phyloP scores from a whole-genome alignment of 345 rosid species.

The Anastatica hierochuntica region DNA sequence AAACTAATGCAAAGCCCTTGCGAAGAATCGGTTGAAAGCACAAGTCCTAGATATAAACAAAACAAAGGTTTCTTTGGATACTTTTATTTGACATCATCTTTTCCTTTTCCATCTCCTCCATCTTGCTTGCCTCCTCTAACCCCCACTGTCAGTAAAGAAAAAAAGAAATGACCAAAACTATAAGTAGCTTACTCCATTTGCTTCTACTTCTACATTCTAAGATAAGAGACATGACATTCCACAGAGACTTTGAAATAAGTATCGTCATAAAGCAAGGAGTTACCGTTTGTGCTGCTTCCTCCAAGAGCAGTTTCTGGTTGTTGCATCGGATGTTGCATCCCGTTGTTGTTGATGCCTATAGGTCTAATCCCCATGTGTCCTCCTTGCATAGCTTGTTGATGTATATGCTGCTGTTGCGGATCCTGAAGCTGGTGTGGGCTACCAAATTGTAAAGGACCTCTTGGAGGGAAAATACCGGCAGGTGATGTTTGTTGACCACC shows the following conservation, averaged over 20 bases:
- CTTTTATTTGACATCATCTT: conserved; percentile 25
- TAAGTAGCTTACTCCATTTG: neutral
- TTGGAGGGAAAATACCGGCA: conserved; percentile 40
- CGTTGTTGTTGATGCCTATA: conserved; percentile 33
- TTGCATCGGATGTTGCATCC: conserved; percentile 33
- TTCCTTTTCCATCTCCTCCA: conserved; percentile 26
- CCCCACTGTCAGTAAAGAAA: conserved; percentile 7
- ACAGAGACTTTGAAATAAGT: too few relatives aligned
- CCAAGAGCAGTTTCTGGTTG: conserved; percentile 42
- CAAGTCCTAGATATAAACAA: conserved; percentile 20
- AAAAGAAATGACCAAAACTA: neutral
- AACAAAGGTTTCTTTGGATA: conserved; percentile 5
- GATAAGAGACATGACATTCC: neutral
- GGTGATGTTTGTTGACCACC: conserved; percentile 50
- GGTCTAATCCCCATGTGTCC: conserved; percentile 84
- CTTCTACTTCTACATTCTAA: too few relatives aligned
- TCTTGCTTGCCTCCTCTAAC: conserved; percentile 22
- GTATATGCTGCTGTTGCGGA: conserved; percentile 34
- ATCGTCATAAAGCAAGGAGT: too few relatives aligned
- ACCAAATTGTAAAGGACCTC: conserved; percentile 63
- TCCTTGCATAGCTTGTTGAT: conserved; percentile 50
- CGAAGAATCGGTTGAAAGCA: conserved; percentile 1
- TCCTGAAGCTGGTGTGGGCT: conserved; percentile 69
- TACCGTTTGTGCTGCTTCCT: conserved; percentile 30
- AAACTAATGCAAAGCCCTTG: conserved; percentile 11